Evolutionary conservation across 495 filamentous ascomycete genomes (phyloP).

Genomic region (Aspergillus funiculosus): DNA sequence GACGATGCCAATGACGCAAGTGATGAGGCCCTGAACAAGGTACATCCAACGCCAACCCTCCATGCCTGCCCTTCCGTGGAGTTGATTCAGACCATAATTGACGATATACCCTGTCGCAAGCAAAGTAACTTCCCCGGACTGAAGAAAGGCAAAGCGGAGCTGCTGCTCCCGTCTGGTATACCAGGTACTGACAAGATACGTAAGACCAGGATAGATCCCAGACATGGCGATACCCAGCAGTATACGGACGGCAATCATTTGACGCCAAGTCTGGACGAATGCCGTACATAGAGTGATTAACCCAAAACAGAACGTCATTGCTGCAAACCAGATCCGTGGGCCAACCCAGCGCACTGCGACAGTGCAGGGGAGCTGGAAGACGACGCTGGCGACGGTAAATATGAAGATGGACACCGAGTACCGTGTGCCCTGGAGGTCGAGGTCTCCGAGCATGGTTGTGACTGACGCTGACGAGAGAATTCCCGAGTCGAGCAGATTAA

Average conservation of each 20-base stretch:
- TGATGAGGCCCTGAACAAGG: slow-evolving; percentile 59
- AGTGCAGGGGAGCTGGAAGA: slow-evolving; percentile 70
- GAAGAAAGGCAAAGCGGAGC: slow-evolving; percentile 67
- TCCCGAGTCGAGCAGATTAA: slow-evolving; percentile 69
- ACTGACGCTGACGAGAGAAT: slow-evolving; percentile 73
- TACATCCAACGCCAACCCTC: slow-evolving; percentile 77
- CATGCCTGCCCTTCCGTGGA: slow-evolving; percentile 53
- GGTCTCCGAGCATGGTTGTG: slow-evolving; percentile 64
- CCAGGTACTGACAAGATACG: slow-evolving; percentile 67
- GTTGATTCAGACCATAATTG: slow-evolving; percentile 63
- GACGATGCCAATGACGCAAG: slow-evolving; percentile 58
- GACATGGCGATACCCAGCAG: slow-evolving; percentile 63
- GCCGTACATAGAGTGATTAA: slow-evolving; percentile 68
- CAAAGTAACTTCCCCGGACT: slow-evolving; percentile 61
- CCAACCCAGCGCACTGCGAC: slow-evolving; percentile 63
- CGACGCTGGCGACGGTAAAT: slow-evolving; percentile 69
- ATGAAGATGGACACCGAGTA: slow-evolving; percentile 74
- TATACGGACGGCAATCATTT: slow-evolving; percentile 68
- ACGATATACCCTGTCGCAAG: slow-evolving; percentile 67
- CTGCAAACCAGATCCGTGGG: slow-evolving; percentile 61
- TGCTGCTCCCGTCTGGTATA: slow-evolving; percentile 69
- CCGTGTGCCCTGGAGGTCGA: slow-evolving; percentile 57
- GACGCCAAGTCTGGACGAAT: slow-evolving; percentile 59
- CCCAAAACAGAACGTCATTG: slow-evolving; percentile 64
- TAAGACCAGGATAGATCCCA: slow-evolving; percentile 67